Conservation (phyloP, 768 basidiomycete species). For the Auricularia heimuer region DNA sequence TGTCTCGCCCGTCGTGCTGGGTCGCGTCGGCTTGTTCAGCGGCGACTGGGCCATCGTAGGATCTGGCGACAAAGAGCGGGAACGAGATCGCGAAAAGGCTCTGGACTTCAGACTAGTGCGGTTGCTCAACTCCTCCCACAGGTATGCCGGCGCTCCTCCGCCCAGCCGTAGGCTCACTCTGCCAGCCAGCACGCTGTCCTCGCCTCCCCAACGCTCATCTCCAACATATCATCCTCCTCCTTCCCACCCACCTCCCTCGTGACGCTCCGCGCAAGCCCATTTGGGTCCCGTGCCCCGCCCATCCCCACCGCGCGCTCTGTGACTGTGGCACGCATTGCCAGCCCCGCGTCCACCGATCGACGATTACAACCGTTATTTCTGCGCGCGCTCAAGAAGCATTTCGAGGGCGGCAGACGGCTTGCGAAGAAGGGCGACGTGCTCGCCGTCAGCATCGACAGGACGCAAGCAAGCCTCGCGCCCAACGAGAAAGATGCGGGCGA, state of each 20-base stretch:
- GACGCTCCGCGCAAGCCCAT: slow-evolving; percentile 43
- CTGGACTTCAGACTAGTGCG: background rate
- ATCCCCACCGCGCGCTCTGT: slow-evolving; percentile 61
- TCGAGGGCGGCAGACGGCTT: slow-evolving; percentile 42
- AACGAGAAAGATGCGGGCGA: slow-evolving; percentile 2
- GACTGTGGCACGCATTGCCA: slow-evolving; percentile 73
- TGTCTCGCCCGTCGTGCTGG: background rate
- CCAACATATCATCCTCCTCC: background rate
- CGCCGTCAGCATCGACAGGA: slow-evolving; percentile 52
- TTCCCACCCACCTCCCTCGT: slow-evolving; percentile 13
- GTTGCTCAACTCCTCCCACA: background rate
- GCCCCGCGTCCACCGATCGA: slow-evolving; percentile 57
- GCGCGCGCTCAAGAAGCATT: slow-evolving; percentile 51
- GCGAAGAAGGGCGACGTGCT: slow-evolving; percentile 70
- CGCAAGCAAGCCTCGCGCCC: slow-evolving; percentile 11
- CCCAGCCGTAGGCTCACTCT: background rate
- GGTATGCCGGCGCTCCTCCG: background rate
- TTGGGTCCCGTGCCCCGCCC: slow-evolving; percentile 45
- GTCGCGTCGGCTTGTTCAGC: background rate
- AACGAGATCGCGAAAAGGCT: background rate
- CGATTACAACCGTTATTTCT: slow-evolving; percentile 54
- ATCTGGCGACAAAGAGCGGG: background rate
- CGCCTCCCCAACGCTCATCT: background rate
- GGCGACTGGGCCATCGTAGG: background rate
- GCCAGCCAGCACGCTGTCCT: no score